Evolutionary conservation across 495 filamentous ascomycete species (phyloP).

Genomic region (Schizothecium vesticola): DNA sequence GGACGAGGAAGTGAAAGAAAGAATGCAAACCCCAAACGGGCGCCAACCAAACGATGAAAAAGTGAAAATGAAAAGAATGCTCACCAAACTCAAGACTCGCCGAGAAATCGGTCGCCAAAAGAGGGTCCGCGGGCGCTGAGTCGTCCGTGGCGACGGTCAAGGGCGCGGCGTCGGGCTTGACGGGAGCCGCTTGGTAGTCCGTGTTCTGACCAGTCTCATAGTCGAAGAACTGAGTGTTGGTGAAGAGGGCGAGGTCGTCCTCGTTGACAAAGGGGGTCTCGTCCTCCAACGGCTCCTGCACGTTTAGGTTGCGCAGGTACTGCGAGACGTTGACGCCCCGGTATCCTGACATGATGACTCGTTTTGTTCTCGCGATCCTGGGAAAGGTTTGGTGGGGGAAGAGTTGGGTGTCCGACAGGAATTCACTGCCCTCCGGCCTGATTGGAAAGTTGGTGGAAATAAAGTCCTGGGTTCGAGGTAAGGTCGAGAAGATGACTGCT

Average conservation of each 20-base stretch:
- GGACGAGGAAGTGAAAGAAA: background rate
- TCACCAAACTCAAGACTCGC: constrained; percentile 23
- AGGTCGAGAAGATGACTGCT: background rate
- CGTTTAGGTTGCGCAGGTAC: constrained; percentile 82
- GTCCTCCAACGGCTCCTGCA: constrained; percentile 59
- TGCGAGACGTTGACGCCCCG: constrained; percentile 78
- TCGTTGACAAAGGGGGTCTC: constrained; percentile 50
- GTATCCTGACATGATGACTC: constrained; percentile 55
- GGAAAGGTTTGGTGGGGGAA: background rate
- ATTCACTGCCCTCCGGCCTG: background rate
- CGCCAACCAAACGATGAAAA: background rate
- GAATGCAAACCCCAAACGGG: background rate
- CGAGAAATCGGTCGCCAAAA: constrained; percentile 34
- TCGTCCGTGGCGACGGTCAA: constrained; percentile 33
- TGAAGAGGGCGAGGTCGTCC: constrained; percentile 69
- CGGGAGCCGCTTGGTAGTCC: constrained; percentile 34
- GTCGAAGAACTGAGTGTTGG: constrained; percentile 90
- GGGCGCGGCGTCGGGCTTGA: constrained; percentile 29
- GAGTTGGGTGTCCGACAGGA: background rate
- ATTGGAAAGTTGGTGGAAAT: background rate
- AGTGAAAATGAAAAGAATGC: background rate
- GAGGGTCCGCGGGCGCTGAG: constrained; percentile 27
- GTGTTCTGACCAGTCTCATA: constrained; percentile 55
- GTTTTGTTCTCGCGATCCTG: background rate
- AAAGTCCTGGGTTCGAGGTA: background rate